Base-by-base conservation (phyloP, 1,284 basidiomycete species). In the Leccinum pachyderme region DNA sequence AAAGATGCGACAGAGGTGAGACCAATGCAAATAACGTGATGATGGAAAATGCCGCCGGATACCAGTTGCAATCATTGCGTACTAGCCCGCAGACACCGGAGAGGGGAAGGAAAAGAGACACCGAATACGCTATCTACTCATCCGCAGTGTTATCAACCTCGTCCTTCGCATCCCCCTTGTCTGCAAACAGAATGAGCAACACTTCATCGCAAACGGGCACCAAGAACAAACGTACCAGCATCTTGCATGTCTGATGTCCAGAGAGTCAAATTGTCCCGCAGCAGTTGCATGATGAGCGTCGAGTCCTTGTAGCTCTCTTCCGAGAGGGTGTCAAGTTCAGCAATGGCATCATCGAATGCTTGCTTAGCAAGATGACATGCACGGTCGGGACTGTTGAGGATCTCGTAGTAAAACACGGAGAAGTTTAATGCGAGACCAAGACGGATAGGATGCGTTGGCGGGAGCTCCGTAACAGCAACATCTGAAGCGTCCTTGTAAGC, bases 371-470 rank as follows among this genome's bases (percentile, higher is more conserved):
- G 92, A 76, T 98, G 95, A 83, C 96, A 99, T 58, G 96, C 96
- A 76, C 95, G 93, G 79, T 98, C 96, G 68, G 96, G 96, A 74
- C 89, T 93, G 88, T 99, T 99, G 77, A 99, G 89, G 77, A 99
- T 98, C 80, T 99, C 97, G 81, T 98, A 99, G 88, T 99, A 99
- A 85, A 99, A 99, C 58, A 99, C 96, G 60, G 95, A 98, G 86
- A 99, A 99, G 88, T 99, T 99, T 72, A 99, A 84, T 49, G 96
- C 97, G 56, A 99, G 92, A 78, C 96, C 96, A 62, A 99, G 92
- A 73, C 96, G 95, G 78, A 99, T 99, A 66, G 96, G 96, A 82
- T 99, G 97, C 67, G 96, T 99, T 28, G 96, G 97, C 43, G 96
- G 95, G 51, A 99, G 89, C 80, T 99, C 95, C 52, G 91, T 96